These are phyloP conservation scores for Cryomyces antarcticus DNA, from an alignment of 495 filamentous ascomycete genomes.

Conservation along the genomic window DNA sequence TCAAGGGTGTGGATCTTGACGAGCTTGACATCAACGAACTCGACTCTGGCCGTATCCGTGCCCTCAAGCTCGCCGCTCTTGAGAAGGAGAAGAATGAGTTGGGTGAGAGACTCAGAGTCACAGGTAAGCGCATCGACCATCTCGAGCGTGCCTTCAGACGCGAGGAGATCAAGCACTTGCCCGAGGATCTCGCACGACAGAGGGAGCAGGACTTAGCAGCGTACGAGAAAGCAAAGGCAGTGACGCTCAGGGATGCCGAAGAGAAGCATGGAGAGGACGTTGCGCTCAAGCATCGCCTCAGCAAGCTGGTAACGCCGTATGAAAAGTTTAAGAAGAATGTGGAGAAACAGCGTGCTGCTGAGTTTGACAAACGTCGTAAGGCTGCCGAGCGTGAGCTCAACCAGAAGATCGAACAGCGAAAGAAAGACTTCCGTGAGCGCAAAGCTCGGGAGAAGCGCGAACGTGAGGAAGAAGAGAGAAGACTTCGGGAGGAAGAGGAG, in stretches of 20 bases:
- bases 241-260: conserved; percentile 62
- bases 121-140: conserved; percentile 91
- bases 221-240: conserved; percentile 56
- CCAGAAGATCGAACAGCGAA: conserved; percentile 66
- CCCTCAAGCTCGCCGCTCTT: conserved; percentile 83
- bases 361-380: conserved; percentile 84
- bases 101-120: conserved; percentile 70
- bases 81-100: conserved; percentile 96
- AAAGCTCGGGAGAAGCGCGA: conserved; percentile 57
- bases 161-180: conserved; percentile 82
- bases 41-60: conserved; percentile 72
- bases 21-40: conserved; percentile 66
- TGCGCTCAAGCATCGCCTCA: conserved; percentile 76
- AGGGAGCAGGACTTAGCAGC: conserved; percentile 58
- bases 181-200: conserved; percentile 70
- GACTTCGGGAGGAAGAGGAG: conserved; percentile 66
- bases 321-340: conserved; percentile 62
- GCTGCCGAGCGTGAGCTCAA: conserved; percentile 78
- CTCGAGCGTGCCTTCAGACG: conserved; percentile 89
- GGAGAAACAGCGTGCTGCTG: conserved; percentile 68
- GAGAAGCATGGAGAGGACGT: conserved; percentile 77
- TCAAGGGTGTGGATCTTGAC: conserved; percentile 58
- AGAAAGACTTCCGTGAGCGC: conserved; percentile 63
- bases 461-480: conserved; percentile 60
- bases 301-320: conserved; percentile 60